phyloP scores from a whole-genome alignment of 805 yeast species.

The Candida hungchunana region DNA sequence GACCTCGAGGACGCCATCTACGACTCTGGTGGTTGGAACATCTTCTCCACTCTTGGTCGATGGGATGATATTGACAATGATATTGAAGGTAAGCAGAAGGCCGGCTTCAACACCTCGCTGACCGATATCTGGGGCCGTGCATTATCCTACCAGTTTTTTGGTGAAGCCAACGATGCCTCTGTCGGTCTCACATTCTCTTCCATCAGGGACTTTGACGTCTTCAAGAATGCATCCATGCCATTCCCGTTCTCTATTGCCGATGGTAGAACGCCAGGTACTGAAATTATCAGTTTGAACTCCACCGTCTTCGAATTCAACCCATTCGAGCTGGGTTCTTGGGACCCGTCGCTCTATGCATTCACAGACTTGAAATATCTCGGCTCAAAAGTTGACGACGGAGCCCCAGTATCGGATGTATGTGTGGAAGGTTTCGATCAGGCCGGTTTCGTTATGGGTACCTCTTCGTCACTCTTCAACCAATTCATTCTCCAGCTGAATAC shows the following conservation, averaged over 20 bases:
- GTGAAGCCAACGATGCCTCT: constrained; percentile 28
- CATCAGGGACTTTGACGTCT: constrained; percentile 57
- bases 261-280: constrained; percentile 61
- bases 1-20: constrained; percentile 45
- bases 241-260: constrained; percentile 65
- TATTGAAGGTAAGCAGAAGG: constrained; percentile 46
- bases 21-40: constrained; percentile 58
- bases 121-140: constrained; percentile 83
- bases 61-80: constrained; percentile 53
- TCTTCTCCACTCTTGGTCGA: constrained; percentile 46
- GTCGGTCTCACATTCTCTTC: constrained; percentile 58
- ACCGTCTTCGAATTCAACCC: constrained; percentile 65
- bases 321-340: constrained; percentile 85
- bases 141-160: constrained; percentile 16
- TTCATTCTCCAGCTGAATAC: constrained; percentile 60
- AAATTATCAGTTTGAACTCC: constrained; percentile 56
- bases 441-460: constrained; percentile 78
- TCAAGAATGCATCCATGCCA: constrained; percentile 60
- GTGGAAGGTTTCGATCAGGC: constrained; percentile 71
- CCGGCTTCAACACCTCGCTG: constrained; percentile 64
- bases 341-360: constrained; percentile 63
- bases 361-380: constrained; percentile 68
- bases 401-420: constrained; percentile 44
- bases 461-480: constrained; percentile 76
- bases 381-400: constrained; percentile 33